Percentiles rank a stretch among this genome's conserved stretches.
Conservation (phyloP, 441 rosid species). For the Populus tomentosa region DNA sequence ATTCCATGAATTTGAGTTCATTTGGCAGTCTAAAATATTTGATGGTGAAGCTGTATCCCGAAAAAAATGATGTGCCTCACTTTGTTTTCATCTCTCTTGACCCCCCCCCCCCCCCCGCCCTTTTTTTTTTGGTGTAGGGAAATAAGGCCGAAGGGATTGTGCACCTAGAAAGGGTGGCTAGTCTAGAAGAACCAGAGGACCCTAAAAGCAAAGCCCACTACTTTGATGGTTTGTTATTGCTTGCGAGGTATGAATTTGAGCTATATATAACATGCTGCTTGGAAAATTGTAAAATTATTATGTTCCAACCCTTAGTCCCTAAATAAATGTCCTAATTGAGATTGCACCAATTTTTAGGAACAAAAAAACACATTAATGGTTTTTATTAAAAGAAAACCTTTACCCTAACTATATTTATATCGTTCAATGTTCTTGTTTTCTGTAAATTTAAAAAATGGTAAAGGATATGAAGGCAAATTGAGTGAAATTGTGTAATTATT, state of each 20-base stretch:
- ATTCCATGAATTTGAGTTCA: background rate
- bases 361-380: no score
- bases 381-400: no score
- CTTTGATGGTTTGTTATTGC: conserved; percentile 59
- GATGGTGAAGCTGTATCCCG: no score
- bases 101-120: background rate
- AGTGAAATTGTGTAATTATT: no score
- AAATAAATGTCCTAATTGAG: no score
- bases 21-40: background rate
- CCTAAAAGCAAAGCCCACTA: conserved; percentile 69
- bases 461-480: no score
- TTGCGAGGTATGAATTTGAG: conserved; percentile 50
- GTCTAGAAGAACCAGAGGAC: conserved; percentile 65
- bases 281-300: no score
- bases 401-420: no score
- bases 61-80: background rate
- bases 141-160: conserved; percentile 56
- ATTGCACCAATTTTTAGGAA: no score
- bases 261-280: background rate
- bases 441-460: no score
- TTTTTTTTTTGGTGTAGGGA: conserved; percentile 37
- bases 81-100: background rate
- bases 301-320: background rate
- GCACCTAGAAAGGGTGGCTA: conserved; percentile 71
- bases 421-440: no score